Percentiles rank a stretch among this genome's conserved stretches.
Evolutionary conservation across 306 rosid genomes (phyloP).

Genomic region (Prunus mume): DNA sequence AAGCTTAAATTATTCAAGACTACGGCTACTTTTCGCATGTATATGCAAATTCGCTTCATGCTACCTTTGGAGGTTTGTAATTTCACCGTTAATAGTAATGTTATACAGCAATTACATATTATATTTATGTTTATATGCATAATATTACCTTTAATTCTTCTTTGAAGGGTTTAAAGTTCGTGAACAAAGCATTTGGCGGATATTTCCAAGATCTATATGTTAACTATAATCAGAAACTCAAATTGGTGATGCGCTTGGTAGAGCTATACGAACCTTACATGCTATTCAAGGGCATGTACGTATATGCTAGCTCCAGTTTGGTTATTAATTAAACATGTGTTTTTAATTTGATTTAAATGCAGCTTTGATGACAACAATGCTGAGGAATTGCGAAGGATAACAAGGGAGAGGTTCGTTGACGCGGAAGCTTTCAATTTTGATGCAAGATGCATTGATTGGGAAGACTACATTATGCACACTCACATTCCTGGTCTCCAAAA

Average conservation of each 20-base stretch:
- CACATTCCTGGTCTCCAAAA: slow-evolving; percentile 35
- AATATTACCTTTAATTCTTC: neutral
- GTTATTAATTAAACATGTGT: neutral
- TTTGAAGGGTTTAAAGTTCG: slow-evolving; percentile 31
- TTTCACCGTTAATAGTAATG: neutral
- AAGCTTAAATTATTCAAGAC: neutral
- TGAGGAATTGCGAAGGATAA: slow-evolving; percentile 9
- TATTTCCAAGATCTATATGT: neutral
- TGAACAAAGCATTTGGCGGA: neutral
- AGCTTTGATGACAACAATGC: slow-evolving; percentile 36
- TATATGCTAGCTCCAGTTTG: neutral
- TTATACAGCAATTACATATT: too few relatives aligned
- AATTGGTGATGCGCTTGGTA: slow-evolving; percentile 9
- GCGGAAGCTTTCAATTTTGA: slow-evolving; percentile 22
- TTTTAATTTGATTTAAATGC: neutral
- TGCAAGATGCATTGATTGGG: slow-evolving; percentile 30
- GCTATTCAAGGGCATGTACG: slow-evolving; percentile 37
- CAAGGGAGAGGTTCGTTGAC: neutral
- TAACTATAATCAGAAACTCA: neutral
- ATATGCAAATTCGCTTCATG: slow-evolving; percentile 13
- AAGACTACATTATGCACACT: slow-evolving; percentile 24
- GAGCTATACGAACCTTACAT: slow-evolving; percentile 33
- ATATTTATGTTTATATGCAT: neutral
- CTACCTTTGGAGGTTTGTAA: slow-evolving; percentile 38
- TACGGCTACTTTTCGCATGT: slow-evolving; percentile 21